These are phyloP conservation scores for Phyllosticta citribraziliensis DNA, from an alignment of 2,329 filamentous ascomycete species.

Conservation along the genomic window DNA sequence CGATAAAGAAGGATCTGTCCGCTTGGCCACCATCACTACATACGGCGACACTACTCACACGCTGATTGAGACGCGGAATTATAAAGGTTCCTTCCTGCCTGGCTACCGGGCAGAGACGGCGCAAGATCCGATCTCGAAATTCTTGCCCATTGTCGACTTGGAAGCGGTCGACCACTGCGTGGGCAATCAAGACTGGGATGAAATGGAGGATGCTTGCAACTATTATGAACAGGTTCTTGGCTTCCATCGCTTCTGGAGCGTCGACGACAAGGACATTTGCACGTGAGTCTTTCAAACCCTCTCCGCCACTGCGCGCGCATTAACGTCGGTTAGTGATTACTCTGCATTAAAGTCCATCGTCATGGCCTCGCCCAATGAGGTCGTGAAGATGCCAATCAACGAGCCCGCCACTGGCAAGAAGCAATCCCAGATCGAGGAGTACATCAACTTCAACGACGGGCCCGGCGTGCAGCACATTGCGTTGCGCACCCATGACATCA, in stretches of 20 bases:
- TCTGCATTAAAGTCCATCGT: constrained; percentile 81
- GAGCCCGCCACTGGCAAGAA: constrained; percentile 86
- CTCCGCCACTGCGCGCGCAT: neutral
- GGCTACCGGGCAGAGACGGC: constrained; percentile 55
- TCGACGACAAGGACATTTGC: constrained; percentile 87
- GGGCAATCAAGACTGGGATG: constrained; percentile 91
- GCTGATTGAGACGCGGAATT: constrained; percentile 62
- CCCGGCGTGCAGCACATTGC: constrained; percentile 91
- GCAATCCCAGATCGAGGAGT: constrained; percentile 86
- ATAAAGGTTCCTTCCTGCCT: constrained; percentile 71
- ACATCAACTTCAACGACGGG: constrained; percentile 72
- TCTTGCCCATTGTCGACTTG: constrained; percentile 56
- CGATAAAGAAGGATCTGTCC: constrained; percentile 58
- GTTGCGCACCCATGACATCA: constrained; percentile 70
- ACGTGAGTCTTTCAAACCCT: constrained; percentile 35
- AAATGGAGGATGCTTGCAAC: constrained; percentile 60
- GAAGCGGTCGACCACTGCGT: constrained; percentile 90
- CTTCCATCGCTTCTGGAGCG: constrained; percentile 96
- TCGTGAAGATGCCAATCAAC: constrained; percentile 98
- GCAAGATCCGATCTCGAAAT: constrained; percentile 36
- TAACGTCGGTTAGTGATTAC: constrained; percentile 48
- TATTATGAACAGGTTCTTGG: constrained; percentile 81
- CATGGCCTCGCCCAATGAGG: constrained; percentile 73
- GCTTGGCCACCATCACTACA: constrained; percentile 72
- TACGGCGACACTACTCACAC: constrained; percentile 96